Evolutionary conservation across 169 alveolate species (phyloP).

Genomic region (Cryptosporidium ryanae): DNA sequence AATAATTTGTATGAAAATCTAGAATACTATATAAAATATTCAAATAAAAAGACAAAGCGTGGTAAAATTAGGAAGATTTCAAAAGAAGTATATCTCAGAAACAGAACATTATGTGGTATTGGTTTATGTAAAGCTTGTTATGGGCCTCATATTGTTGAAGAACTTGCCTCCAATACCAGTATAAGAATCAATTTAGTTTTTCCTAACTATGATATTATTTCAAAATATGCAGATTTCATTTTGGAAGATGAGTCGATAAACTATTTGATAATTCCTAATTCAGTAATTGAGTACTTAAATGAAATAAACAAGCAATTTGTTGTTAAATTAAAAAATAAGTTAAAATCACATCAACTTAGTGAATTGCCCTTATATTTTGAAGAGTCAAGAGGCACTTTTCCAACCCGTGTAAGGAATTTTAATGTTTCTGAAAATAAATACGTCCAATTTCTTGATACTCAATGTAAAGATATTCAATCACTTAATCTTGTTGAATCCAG

Average conservation of each 20-base stretch:
- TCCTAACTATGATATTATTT: slow-evolving; percentile 20
- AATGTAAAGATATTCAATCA: slow-evolving; percentile 24
- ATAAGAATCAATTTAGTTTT: slow-evolving; percentile 10
- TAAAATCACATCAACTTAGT: background rate
- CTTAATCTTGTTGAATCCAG: background rate
- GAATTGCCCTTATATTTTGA: slow-evolving; percentile 28
- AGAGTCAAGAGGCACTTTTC: background rate
- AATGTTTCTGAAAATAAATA: background rate
- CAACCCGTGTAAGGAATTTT: too few species aligned
- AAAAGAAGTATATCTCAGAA: slow-evolving; percentile 84
- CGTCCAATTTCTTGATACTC: slow-evolving; percentile 57
- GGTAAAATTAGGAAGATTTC: slow-evolving; percentile 83
- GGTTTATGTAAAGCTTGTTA: slow-evolving; percentile 76
- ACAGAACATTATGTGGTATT: slow-evolving; percentile 83
- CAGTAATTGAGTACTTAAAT: slow-evolving; percentile 70
- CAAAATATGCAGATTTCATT: slow-evolving; percentile 44
- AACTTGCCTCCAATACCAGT: background rate
- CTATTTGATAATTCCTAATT: slow-evolving; percentile 72
- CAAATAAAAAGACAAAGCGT: slow-evolving; percentile 77
- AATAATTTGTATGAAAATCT: background rate
- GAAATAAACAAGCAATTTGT: slow-evolving; percentile 60
- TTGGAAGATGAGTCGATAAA: slow-evolving; percentile 77
- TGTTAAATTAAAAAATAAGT: slow-evolving; percentile 58
- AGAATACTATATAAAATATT: slow-evolving; percentile 11
- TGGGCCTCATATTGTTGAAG: background rate